phyloP scores from a whole-genome alignment of 2,329 filamentous ascomycete species.

The Cercospora sp. region DNA sequence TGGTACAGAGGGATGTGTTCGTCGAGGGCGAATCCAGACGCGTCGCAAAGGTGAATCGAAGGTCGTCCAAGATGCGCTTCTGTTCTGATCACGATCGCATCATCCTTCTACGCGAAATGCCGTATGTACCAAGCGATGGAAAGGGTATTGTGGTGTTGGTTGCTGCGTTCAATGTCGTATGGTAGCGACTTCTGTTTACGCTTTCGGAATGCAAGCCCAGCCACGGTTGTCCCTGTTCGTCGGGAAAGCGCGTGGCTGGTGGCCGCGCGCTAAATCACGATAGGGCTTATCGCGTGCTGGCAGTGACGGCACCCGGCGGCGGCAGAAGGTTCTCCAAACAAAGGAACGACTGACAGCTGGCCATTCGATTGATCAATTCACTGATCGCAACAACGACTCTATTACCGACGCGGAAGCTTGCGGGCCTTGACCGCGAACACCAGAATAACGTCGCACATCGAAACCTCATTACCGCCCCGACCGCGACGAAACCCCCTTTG shows the following conservation, averaged over 20 bases:
- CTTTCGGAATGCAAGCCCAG: constrained; percentile 12
- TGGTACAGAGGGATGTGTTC: neutral
- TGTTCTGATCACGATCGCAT: neutral
- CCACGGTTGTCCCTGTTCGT: neutral
- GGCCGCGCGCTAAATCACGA: neutral
- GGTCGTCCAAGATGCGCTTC: neutral
- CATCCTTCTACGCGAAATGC: neutral
- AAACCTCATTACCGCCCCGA: neutral
- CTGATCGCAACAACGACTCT: neutral
- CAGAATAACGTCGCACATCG: neutral
- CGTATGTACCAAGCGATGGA: neutral
- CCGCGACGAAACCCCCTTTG: neutral
- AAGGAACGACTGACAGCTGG: constrained; percentile 6
- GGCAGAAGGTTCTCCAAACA: neutral
- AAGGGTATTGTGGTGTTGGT: neutral
- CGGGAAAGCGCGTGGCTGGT: constrained; percentile 3
- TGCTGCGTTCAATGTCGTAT: neutral
- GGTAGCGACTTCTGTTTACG: constrained; percentile 13
- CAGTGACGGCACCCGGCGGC: neutral
- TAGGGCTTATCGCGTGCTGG: constrained; percentile 2
- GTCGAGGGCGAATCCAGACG: neutral
- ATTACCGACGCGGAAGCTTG: neutral
- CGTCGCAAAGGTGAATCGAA: neutral
- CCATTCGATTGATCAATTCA: neutral
- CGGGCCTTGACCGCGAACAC: neutral